phyloP scores from a whole-genome alignment of 2,329 filamentous ascomycete genomes.

The Ophiocordyceps camponoti-rufipedis region DNA sequence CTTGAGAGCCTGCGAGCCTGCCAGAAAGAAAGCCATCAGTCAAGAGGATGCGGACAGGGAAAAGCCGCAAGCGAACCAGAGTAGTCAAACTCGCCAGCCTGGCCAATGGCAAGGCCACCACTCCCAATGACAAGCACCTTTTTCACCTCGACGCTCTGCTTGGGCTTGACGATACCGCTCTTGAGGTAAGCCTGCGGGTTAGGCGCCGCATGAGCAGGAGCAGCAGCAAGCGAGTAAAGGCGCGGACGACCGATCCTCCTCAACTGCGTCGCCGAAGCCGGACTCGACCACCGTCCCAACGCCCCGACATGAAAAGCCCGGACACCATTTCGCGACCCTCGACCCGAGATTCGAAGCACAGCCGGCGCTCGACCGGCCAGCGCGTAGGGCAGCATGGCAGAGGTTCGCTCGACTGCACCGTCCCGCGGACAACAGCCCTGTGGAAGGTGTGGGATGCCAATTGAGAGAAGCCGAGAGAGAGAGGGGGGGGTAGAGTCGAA shows the following conservation, averaged over 20 bases:
- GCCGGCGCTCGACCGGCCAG: conserved; percentile 39
- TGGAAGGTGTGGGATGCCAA: neutral
- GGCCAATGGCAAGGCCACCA: conserved; percentile 89
- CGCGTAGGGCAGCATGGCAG: conserved; percentile 21
- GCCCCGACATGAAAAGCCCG: conserved; percentile 25
- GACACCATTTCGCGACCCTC: conserved; percentile 24
- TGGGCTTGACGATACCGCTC: conserved; percentile 69
- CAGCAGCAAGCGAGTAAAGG: conserved; percentile 19
- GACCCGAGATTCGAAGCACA: conserved; percentile 35
- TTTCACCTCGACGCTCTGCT: conserved; percentile 64
- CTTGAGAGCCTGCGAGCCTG: conserved; percentile 79
- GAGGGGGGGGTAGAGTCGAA: too few relatives aligned
- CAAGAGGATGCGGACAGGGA: too few relatives aligned
- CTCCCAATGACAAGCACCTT: conserved; percentile 93
- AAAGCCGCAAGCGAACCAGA: conserved; percentile 43
- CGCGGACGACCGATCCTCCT: conserved; percentile 28
- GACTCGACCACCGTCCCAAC: conserved; percentile 15
- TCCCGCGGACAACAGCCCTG: conserved; percentile 14
- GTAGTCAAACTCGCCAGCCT: conserved; percentile 97
- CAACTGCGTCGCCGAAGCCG: conserved; percentile 9
- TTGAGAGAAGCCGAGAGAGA: neutral
- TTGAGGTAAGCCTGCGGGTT: conserved; percentile 76
- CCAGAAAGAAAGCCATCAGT: too few relatives aligned
- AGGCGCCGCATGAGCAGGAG: conserved; percentile 45
- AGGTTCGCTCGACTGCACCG: conserved; percentile 14